phyloP scores from a whole-genome alignment of 768 basidiomycete species.

The Russula emetica region DNA sequence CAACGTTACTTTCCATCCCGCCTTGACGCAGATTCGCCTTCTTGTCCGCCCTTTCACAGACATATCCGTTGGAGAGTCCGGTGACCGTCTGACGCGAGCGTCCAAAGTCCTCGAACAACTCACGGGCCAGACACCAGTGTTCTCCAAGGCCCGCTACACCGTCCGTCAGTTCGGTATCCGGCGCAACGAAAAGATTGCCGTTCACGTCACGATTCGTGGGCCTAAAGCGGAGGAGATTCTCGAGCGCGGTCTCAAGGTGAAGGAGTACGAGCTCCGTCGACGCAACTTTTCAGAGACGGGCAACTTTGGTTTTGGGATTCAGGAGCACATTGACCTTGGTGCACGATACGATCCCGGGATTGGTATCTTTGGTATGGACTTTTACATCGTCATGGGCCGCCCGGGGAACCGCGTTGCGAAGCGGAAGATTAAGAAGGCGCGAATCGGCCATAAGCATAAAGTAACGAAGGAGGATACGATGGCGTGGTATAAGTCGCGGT shows the following conservation, averaged over 20 bases:
- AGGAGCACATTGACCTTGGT: slow-evolving; percentile 17
- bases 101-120: slow-evolving; percentile 17
- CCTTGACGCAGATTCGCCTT: slow-evolving; percentile 82
- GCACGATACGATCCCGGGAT: slow-evolving; percentile 16
- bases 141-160: slow-evolving; percentile 99
- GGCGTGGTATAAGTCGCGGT: slow-evolving; percentile 99
- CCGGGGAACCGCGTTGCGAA: slow-evolving; percentile 53
- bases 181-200: slow-evolving; percentile 99
- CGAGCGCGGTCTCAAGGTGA: slow-evolving; percentile 71
- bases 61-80: slow-evolving; percentile 92
- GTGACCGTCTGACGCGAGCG: slow-evolving; percentile 17
- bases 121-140: slow-evolving; percentile 34
- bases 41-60: slow-evolving; percentile 82
- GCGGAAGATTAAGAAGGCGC: slow-evolving; percentile 84
- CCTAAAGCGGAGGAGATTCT: slow-evolving; percentile 18
- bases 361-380: slow-evolving; percentile 20
- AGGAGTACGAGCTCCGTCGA: slow-evolving; percentile 98
- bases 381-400: slow-evolving; percentile 12
- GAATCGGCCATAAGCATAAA: slow-evolving; percentile 82
- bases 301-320: slow-evolving; percentile 92
- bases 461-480: slow-evolving; percentile 47
- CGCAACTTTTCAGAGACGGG: slow-evolving; percentile 98
- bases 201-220: slow-evolving; percentile 35
- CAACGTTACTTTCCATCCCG: slow-evolving; percentile 38
- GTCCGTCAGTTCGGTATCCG: slow-evolving; percentile 99